Base-by-base conservation (phyloP, 1,139 yeast genomes). In the Candida glucosophila region DNA sequence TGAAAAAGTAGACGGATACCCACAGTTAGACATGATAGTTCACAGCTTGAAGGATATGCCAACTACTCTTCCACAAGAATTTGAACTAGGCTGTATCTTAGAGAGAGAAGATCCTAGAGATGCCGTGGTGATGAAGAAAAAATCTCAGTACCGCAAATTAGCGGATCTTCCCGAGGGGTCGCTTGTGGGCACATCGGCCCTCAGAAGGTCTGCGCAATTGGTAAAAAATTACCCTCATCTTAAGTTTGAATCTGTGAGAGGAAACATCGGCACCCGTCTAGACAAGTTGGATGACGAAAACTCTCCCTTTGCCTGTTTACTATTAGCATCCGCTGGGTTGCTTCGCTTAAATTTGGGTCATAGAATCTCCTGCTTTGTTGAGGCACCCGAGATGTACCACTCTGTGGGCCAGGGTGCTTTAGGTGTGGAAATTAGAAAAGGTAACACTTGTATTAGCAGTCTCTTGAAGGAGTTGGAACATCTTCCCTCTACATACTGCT, bases 331-430 rank as follows among this genome's bases (percentile, higher is more conserved):
- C 14, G 97, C 98, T 4, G 98, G 98, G 3, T 66, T 90, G 33
- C 61, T 71, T 20, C 71, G 98, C 37, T 58, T 81, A 23, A 83
- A 77, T 3, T 57, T 86, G 30, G 75, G 71, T 15, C 55, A 73
- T 35, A 67, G 97, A 51, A 86, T 90, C 44, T 72, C 85, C 10
- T 63, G 75, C 21, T 66, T 52, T 38, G 64, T 90, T 35, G 75
- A 78, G 35, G 68, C 76, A n/a, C 82, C 85, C 19, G 85, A 79
- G 32, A 83, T 90, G 95, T 82, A 77, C 49, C 83, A 90, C 48
- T 95, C 98, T 0, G 96, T 90, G 21, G 98, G 98, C 11, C 98
- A 90, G 59, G 98, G 98, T 36, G 97, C 97, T 0, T 59, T 90
- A 28, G 98, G 97, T 12, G 63, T 90, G 20, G 98, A 90, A 55